phyloP scores from a whole-genome alignment of 1,284 basidiomycete species.

The Rhodotorula sp. region DNA sequence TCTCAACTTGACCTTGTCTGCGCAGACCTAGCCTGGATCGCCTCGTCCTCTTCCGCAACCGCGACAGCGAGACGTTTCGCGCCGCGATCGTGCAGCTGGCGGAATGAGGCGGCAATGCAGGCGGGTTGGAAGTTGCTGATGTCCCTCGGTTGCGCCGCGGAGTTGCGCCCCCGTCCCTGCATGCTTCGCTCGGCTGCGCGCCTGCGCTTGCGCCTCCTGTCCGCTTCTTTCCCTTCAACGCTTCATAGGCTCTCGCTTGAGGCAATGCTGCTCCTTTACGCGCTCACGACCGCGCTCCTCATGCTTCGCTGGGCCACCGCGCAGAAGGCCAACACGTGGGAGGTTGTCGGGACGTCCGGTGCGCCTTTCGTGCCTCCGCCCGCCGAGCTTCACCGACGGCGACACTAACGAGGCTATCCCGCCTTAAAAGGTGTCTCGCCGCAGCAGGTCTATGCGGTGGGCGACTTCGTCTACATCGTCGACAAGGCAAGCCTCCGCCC shows the following conservation, averaged over 20 bases:
- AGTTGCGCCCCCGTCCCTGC: not conserved
- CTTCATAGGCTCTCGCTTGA: not conserved
- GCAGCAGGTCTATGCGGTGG: slow-evolving; percentile 5
- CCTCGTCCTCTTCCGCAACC: slow-evolving; percentile 40
- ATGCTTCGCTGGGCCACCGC: not conserved
- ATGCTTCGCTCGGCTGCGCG: too few relatives aligned
- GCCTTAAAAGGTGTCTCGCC: not conserved
- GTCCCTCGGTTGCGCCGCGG: not conserved
- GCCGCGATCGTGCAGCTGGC: slow-evolving; percentile 34
- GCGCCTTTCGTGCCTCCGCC: too few relatives aligned
- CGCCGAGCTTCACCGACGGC: too few relatives aligned
- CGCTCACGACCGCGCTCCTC: not conserved
- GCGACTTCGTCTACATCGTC: slow-evolving; percentile 48
- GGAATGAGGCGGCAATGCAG: not conserved
- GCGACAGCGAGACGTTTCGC: slow-evolving; percentile 36
- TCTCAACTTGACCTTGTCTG: not conserved
- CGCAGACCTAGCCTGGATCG: not conserved
- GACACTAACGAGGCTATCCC: too few relatives aligned
- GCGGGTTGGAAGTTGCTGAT: not conserved
- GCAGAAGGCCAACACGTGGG: slow-evolving; percentile 41
- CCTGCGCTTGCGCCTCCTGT: not conserved
- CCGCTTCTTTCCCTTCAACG: not conserved
- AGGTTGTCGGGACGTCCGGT: slow-evolving; percentile 27
- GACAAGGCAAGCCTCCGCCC: slow-evolving; percentile 37
- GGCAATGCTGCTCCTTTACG: not conserved